Percentiles rank a stretch among this genome's conserved stretches.
These are phyloP conservation scores for Trametes cingulata DNA, from an alignment of 768 basidiomycete species.

Conservation along the genomic window DNA sequence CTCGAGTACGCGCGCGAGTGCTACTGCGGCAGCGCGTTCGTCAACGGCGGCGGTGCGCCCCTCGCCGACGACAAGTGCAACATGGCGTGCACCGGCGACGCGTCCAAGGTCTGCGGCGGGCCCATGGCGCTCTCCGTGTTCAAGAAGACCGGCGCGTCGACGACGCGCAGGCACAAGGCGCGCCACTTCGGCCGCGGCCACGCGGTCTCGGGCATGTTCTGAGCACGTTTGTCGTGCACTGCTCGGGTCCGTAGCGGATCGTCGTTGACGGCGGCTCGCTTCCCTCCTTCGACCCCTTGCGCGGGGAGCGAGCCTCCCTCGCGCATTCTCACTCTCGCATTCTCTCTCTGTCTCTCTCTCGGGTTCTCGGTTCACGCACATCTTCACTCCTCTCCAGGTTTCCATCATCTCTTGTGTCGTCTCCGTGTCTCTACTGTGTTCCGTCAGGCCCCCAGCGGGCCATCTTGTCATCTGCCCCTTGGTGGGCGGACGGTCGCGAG, in stretches of 20 bases:
- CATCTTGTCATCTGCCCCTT: slow-evolving; percentile 1
- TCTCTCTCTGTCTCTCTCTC: not conserved
- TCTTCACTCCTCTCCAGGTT: not conserved
- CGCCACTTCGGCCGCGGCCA: slow-evolving; percentile 22
- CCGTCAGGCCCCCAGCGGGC: slow-evolving; percentile 14
- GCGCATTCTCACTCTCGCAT: not conserved
- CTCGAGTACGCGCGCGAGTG: slow-evolving; percentile 25
- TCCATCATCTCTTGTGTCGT: not conserved
- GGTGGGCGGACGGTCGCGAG: slow-evolving; percentile 9
- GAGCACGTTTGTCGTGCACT: not conserved
- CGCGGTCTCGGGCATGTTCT: slow-evolving; percentile 10
- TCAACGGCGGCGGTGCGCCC: slow-evolving; percentile 17
- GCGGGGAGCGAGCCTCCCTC: slow-evolving; percentile 22
- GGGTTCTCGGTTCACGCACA: not conserved
- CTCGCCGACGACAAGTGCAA: slow-evolving; percentile 15
- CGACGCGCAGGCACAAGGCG: slow-evolving; percentile 18
- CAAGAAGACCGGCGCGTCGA: slow-evolving; percentile 3
- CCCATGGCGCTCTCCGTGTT: slow-evolving; percentile 20
- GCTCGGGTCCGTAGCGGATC: not conserved
- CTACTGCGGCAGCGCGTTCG: slow-evolving; percentile 20
- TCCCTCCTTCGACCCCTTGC: not conserved
- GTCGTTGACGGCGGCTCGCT: slow-evolving; percentile 20
- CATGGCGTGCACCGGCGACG: slow-evolving; percentile 19
- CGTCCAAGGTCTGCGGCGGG: slow-evolving; percentile 14
- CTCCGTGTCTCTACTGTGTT: not conserved